Conservation (phyloP, 2,329 filamentous ascomycete genomes). For the Monosporascus sp. region DNA sequence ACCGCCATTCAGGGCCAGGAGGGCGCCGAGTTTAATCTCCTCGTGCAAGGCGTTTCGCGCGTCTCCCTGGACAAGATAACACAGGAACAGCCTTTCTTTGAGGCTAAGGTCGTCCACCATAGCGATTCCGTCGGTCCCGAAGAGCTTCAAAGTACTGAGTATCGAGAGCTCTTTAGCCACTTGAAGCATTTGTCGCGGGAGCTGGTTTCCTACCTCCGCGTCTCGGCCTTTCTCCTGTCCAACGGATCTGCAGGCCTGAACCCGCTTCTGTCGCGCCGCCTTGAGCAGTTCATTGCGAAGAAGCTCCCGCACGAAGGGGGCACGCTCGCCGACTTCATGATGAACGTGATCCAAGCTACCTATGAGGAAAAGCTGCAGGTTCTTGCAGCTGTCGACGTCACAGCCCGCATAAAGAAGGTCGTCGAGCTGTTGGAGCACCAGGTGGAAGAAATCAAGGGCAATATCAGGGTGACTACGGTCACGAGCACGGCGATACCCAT, state of each 20-base stretch:
- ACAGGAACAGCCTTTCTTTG: slow-evolving; percentile 79
- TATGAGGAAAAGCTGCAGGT: slow-evolving; percentile 90
- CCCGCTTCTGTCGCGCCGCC: slow-evolving; percentile 75
- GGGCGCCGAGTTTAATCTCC: slow-evolving; percentile 70
- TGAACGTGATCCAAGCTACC: slow-evolving; percentile 79
- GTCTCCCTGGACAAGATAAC: slow-evolving; percentile 69
- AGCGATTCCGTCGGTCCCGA: slow-evolving; percentile 16
- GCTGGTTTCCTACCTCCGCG: slow-evolving; percentile 74
- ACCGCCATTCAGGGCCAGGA: slow-evolving; percentile 71
- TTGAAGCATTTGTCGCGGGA: slow-evolving; percentile 83
- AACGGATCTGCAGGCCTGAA: slow-evolving; percentile 63
- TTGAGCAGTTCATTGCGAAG: slow-evolving; percentile 81
- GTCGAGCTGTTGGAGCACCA: slow-evolving; percentile 80
- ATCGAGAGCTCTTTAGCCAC: slow-evolving; percentile 65
- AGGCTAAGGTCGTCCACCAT: slow-evolving; percentile 63
- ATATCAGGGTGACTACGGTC: slow-evolving; percentile 77
- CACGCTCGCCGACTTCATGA: slow-evolving; percentile 90
- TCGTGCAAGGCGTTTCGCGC: slow-evolving; percentile 80
- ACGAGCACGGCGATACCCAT: slow-evolving; percentile 61
- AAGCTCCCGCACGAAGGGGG: slow-evolving; percentile 81
- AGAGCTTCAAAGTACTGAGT: slow-evolving; percentile 18
- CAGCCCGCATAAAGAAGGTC: slow-evolving; percentile 72
- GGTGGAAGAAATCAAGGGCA: slow-evolving; percentile 77
- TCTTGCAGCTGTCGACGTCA: slow-evolving; percentile 73
- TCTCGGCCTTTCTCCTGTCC: slow-evolving; percentile 76